Evolutionary conservation across 108 stramenopile genomes (phyloP).

Genomic region (Nannochloropsis gaditana): DNA sequence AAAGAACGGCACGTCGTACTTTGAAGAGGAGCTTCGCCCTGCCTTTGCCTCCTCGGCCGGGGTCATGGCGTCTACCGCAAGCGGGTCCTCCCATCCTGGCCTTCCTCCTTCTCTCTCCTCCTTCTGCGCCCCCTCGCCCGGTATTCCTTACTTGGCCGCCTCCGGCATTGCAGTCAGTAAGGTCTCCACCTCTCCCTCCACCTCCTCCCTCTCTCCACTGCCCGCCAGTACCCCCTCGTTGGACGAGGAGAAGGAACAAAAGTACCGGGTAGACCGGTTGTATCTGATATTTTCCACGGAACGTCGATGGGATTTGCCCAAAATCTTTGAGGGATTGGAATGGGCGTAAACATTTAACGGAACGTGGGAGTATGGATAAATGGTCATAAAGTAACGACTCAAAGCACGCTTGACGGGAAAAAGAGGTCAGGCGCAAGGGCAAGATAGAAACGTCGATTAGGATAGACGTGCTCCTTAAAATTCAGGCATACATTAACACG

Average conservation of each 20-base stretch:
- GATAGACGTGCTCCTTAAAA: no score
- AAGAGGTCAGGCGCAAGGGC: no score
- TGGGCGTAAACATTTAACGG: background rate
- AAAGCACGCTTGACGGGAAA: no score
- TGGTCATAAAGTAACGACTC: no score
- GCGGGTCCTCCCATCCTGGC: background rate
- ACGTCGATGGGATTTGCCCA: background rate
- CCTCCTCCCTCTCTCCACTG: background rate
- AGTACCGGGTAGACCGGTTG: background rate
- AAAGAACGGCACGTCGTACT: background rate
- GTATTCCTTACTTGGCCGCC: background rate
- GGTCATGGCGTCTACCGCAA: background rate
- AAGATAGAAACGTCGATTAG: no score
- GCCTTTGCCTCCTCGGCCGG: background rate
- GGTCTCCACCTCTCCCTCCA: background rate
- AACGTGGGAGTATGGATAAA: no score
- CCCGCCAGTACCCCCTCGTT: background rate
- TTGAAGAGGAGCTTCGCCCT: background rate
- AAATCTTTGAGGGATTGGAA: constrained; percentile 4
- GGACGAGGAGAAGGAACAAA: constrained; percentile 17
- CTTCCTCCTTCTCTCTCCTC: background rate
- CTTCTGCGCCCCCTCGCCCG: background rate
- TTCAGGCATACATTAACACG: no score
- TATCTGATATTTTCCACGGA: background rate
- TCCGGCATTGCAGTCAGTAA: background rate